Base-by-base conservation (phyloP, 495 filamentous ascomycete species). In the Coniosporium apollinis region DNA sequence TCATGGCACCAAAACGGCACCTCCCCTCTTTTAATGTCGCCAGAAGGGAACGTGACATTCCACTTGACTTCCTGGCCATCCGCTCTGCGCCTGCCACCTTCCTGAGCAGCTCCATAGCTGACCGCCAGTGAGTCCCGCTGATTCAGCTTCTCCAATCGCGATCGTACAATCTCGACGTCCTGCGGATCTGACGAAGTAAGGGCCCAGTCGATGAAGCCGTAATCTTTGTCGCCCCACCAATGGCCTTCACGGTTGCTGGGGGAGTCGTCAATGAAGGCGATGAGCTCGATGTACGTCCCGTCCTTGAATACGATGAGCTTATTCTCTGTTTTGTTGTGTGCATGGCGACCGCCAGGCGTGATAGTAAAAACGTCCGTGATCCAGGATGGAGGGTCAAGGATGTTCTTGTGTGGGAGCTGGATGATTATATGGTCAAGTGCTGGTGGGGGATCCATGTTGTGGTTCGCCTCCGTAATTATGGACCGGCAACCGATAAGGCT, bases 1-100 rank as follows among this genome's bases (percentile, higher is more conserved):
- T 75, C 70, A 21, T 69, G 49, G 39, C 68, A 71, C 58, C 65
- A 74, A 38, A 74, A 74, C 8, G 70, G 70, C 6, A 66, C 46
- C 35, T 30, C 24, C 21, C 39, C 38, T 36, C 36, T 19, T 5
- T 44, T 46, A 9, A 39, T 44, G n/a, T n/a, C n/a, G 18, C 49
- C 41, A n/a, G 35, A 39, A 3, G 68, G 67, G 36, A 63, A 62
- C 9, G 67, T 65, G 21, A 65, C 60, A 1, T 50, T 52, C 70
- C 70, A 74, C 30, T 59, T 53, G 14, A 72, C 31, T 5, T 58
- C 52, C 22, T 41, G 37, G 9, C 65, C 67, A 39, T 71, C 66
- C 2, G 51, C 56, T 15, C 56, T 41, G 9, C 42, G 56, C 17
- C 69, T 38, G 0, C 61, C 64, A 0, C 69, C 67, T 4, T 47